Percentiles rank a stretch among this genome's conserved stretches.
phyloP scores from a whole-genome alignment of 495 filamentous ascomycete species.

The Podospora pseudocomata region DNA sequence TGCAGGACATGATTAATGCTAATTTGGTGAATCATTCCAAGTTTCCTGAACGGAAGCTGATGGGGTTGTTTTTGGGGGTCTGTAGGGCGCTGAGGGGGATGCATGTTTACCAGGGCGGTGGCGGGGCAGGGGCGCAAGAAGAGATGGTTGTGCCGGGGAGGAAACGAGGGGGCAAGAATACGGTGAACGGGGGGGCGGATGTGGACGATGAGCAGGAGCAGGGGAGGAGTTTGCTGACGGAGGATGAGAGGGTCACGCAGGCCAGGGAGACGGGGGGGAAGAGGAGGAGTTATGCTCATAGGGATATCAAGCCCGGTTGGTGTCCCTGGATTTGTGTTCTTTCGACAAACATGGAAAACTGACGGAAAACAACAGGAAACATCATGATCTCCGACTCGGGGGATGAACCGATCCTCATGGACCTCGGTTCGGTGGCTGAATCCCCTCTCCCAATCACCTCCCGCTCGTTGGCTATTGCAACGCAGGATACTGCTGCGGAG shows the following conservation, averaged over 20 bases:
- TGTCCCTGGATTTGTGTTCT: constrained; percentile 6
- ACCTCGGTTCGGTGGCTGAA: constrained; percentile 85
- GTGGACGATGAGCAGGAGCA: constrained; percentile 69
- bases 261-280: constrained; percentile 65
- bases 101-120: constrained; percentile 69
- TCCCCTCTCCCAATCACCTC: constrained; percentile 91
- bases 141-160: constrained; percentile 45
- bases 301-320: constrained; percentile 94
- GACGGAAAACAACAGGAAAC: constrained; percentile 50
- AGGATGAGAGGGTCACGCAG: constrained; percentile 69
- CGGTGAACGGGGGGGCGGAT: constrained; percentile 53
- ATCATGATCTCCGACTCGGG: constrained; percentile 94
- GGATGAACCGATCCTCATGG: constrained; percentile 91
- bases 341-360: constrained; percentile 1
- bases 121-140: constrained; percentile 27
- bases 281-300: constrained; percentile 80
- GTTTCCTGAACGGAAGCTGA: constrained; percentile 82
- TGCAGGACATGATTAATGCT: constrained; percentile 97
- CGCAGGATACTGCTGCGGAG: constrained; percentile 91
- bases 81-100: constrained; percentile 83
- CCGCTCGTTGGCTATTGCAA: constrained; percentile 81
- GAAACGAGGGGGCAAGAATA: constrained; percentile 25
- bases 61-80: constrained; percentile 88
- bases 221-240: constrained; percentile 76
- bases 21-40: constrained; percentile 95